Base-by-base conservation (phyloP, 768 basidiomycete genomes). In the Tricholomella constricta region DNA sequence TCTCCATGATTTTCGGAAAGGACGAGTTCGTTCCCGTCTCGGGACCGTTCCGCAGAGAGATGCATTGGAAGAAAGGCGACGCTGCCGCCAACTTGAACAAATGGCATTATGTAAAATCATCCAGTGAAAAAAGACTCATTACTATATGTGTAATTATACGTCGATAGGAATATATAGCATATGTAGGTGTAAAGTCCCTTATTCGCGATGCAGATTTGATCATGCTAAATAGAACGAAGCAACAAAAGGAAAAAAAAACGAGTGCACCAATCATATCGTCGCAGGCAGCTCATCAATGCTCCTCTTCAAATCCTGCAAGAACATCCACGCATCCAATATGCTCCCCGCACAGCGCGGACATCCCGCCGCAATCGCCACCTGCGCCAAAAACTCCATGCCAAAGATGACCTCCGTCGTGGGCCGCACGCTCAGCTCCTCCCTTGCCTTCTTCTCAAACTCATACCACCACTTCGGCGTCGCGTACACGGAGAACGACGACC, bases 391-490 rank as follows among this genome's bases (percentile, higher is more conserved):
- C 27, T 76, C 69, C 65, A 85, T 71, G 31, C 76, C 74, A 62
- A 89, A 88, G 32, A 90, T 77, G 40, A 78, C 72, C 22, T 79
- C 79, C 15, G 83, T 78, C 50, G 80, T 78, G 34, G 86, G 86
- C 37, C 84, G 72, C 42, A 64, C 61, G 22, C 69, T 67, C 51
- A 90, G 68, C 62, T 89, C 88, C 62, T 78, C 77, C 60, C 62
- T 78, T 32, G 86, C 88, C 51, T 71, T 62, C 63, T 63, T 76
- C 64, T 80, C 77, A 60, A 81, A 91, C 55, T 81, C 80, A 19
- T 64, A 63, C 88, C 87, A 90, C 88, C 87, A 89, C 65, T 77
- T 78, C 19, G 89, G 88, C 5, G 76, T 73, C 5, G 72, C 71
- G 52, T 80, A 71, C 45, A 75, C 69, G 2, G 75, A 72, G 56